Percentiles rank a stretch among this genome's conserved stretches.
Evolutionary conservation across 1,284 basidiomycete species (phyloP).

Genomic region (Cryptococcus wingfieldii): DNA sequence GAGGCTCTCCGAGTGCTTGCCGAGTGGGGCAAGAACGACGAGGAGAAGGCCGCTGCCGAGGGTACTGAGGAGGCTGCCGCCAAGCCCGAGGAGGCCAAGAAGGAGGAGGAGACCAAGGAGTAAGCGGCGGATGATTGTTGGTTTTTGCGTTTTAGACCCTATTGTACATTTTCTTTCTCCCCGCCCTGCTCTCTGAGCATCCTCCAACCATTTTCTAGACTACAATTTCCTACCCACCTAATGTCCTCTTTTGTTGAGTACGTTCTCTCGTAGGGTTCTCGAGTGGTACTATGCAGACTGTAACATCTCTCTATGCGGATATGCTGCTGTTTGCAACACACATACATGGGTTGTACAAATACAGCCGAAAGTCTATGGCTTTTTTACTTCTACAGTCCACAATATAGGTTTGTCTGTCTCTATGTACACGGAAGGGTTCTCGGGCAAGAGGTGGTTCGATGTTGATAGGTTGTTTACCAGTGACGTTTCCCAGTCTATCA

Average conservation of each 20-base stretch:
- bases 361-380: neutral
- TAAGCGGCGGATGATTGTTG: neutral
- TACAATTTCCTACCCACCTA: neutral
- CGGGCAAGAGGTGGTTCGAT: conserved; percentile 77
- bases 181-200: neutral
- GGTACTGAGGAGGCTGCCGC: conserved; percentile 18
- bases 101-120: neutral
- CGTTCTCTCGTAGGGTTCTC: neutral
- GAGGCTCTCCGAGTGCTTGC: conserved; percentile 61
- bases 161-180: neutral
- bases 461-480: conserved; percentile 82
- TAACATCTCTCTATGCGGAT: neutral
- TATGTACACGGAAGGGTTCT: conserved; percentile 54
- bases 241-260: neutral
- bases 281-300: neutral
- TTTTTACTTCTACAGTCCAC: neutral
- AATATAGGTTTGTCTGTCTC: conserved; percentile 53
- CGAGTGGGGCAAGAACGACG: conserved; percentile 46
- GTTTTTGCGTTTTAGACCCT: neutral
- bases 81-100: conserved; percentile 26
- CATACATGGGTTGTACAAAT: neutral
- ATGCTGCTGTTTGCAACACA: neutral
- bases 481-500: conserved; percentile 58
- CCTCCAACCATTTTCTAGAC: neutral
- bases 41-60: conserved; percentile 14